A percentile compares a stretch with the other conserved stretches of the same genome.
Evolutionary conservation across 257 asterid genomes (phyloP).

Genomic region (Mentha longifolia): DNA sequence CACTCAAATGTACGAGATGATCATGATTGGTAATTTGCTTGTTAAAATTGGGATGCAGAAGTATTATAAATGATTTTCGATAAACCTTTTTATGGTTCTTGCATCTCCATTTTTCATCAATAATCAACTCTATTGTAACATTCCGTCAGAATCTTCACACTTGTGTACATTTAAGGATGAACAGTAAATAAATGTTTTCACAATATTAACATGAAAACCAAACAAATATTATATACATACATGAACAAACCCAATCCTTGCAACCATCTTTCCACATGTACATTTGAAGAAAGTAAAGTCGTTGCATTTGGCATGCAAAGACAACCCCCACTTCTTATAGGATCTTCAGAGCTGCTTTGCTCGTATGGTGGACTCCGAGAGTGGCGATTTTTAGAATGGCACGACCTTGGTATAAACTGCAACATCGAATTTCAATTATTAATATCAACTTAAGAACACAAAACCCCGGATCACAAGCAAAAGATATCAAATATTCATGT

Average conservation of each 20-base stretch:
- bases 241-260: constrained; percentile 18
- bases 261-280: constrained; percentile 29
- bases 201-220: constrained; percentile 5
- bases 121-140: too few species aligned
- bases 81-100: neutral
- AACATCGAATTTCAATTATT: constrained; percentile 31
- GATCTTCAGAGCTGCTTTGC: constrained; percentile 60
- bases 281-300: constrained; percentile 27
- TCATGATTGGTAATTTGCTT: too few species aligned
- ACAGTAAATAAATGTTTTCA: neutral
- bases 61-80: neutral
- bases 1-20: neutral
- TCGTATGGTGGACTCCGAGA: constrained; percentile 66
- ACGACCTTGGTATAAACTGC: constrained; percentile 83
- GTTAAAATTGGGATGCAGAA: neutral
- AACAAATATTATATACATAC: constrained; percentile 23
- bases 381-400: constrained; percentile 67
- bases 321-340: constrained; percentile 35
- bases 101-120: neutral
- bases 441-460: neutral
- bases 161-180: constrained; percentile 29
- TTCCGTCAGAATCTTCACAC: neutral
- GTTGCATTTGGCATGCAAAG: constrained; percentile 23
- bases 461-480: neutral
- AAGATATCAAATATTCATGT: neutral